These are phyloP conservation scores for Ascosphaera apis DNA, from an alignment of 2,329 filamentous ascomycete genomes.

Conservation along the genomic window DNA sequence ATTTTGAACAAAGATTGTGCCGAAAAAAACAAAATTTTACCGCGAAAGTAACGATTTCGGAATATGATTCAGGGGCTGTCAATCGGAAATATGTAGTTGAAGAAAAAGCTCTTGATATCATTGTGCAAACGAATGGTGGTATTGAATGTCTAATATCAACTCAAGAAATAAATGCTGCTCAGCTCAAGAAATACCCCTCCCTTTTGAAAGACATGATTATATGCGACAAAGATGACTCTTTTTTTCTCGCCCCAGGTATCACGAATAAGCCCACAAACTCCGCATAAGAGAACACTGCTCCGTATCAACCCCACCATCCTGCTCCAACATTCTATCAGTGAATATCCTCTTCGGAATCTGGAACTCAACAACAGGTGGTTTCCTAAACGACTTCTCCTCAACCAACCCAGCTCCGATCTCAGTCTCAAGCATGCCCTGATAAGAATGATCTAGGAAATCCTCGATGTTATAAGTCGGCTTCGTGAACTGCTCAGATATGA, in stretches of 20 bases:
- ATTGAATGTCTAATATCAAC: no score
- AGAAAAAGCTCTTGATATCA: no score
- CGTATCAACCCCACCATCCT: slow-evolving; percentile 18
- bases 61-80: no score
- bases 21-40: no score
- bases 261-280: slow-evolving; percentile 16
- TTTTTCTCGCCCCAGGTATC: slow-evolving; percentile 1
- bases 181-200: no score
- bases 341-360: slow-evolving; percentile 81
- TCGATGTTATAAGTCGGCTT: slow-evolving; percentile 90
- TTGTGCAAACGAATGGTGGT: no score
- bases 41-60: no score
- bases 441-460: slow-evolving; percentile 90
- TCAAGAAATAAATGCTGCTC: no score
- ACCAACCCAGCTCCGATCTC: slow-evolving; percentile 32
- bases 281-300: slow-evolving; percentile 16
- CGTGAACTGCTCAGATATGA: slow-evolving; percentile 90
- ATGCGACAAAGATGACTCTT: not conserved
- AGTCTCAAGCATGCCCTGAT: slow-evolving; percentile 50
- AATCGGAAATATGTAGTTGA: no score
- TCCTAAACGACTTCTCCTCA: slow-evolving; percentile 53
- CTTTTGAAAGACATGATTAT: not conserved
- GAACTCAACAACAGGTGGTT: slow-evolving; percentile 71
- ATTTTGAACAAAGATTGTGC: no score
- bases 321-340: slow-evolving; percentile 17